phyloP scores from a whole-genome alignment of 805 yeast genomes.

The Cyberlindnera euphorbiiphila region DNA sequence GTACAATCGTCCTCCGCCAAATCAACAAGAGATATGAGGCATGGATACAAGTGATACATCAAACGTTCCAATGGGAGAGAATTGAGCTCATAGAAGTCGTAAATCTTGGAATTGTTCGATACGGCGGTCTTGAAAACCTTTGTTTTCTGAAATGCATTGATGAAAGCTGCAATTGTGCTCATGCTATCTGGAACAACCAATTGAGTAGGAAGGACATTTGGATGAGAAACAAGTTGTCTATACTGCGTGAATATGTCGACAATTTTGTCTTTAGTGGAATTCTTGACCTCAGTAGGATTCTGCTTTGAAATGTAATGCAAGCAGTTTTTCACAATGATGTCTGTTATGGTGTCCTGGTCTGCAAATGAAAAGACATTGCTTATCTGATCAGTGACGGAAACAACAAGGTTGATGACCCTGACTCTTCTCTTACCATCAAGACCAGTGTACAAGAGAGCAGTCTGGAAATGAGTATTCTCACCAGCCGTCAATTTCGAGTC shows the following conservation, averaged over 20 bases:
- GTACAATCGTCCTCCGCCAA: conserved; percentile 56
- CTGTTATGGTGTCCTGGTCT: conserved; percentile 65
- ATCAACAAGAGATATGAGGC: conserved; percentile 68
- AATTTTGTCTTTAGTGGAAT: conserved; percentile 48
- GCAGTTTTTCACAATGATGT: conserved; percentile 50
- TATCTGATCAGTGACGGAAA: conserved; percentile 72
- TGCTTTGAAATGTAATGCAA: conserved; percentile 37
- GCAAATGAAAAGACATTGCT: conserved; percentile 73
- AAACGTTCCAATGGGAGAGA: conserved; percentile 53
- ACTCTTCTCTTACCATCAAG: conserved; percentile 73
- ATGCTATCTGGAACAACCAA: conserved; percentile 80
- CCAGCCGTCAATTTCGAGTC: conserved; percentile 71
- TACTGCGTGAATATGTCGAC: conserved; percentile 58
- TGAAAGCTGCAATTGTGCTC: conserved; percentile 61
- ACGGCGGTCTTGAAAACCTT: conserved; percentile 46
- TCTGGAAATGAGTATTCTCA: conserved; percentile 85
- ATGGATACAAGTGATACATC: conserved; percentile 72
- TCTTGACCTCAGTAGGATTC: conserved; percentile 46
- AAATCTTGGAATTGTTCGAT: conserved; percentile 62
- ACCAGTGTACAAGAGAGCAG: conserved; percentile 83
- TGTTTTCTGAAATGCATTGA: conserved; percentile 68
- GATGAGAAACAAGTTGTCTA: conserved; percentile 42
- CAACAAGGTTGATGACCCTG: conserved; percentile 79
- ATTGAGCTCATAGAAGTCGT: conserved; percentile 45
- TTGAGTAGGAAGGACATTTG: conserved; percentile 50